Evolutionary conservation across 23 red algal genomes (phyloP), one percentile per base, ranked within the genome.

Genomic region (Gracilaria domingensis): DNA sequence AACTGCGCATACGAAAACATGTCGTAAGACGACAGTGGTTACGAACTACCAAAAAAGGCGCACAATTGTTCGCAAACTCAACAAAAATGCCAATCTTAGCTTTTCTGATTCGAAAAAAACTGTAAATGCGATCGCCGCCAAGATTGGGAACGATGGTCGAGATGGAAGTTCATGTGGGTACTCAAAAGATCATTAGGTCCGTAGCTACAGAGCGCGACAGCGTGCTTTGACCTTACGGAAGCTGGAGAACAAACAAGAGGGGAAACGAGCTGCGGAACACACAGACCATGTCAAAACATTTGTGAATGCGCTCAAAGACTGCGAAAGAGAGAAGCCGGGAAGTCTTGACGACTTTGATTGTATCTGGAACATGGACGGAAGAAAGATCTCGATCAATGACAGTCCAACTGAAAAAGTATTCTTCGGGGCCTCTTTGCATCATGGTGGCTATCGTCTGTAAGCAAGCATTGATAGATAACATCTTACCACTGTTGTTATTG

Each of bases 151-250:
- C 6, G 28, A 66, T 61, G 35, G 39, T 44, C 1, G 57, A 37
- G 7, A 30, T 3, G 58, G 57, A 4, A 69, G 40, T 38, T 40
- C 4, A 1, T 69, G 29, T 40, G 28, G 62, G 16, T 33, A 58
- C 23, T 33, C 58, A 24, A 37, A n/a, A 8, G 9, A 23, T 40
- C 58, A 85, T 26, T 66, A 16, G 57, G 35, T 85, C 4, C 26
- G 81, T 20, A 36, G 29, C 30, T 85, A 69, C 58, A 6, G 81
- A 2, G 57, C 81, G 34, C 56, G 81, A 42, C 53, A 85, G 4
- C 58, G 81, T 49, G 81, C 67, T 17, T 44, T 85, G 23, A 58
- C 78, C 34, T 42, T 69, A 2, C 81, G 62, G 40, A 85, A 85
- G 16, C 30, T 26, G 24, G 81, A 85, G 51, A 69, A 85, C 34